A percentile compares a stretch with the other conserved stretches of the same genome.
These are phyloP conservation scores for Allium cepa DNA, from an alignment of 106 monocot species.

Conservation along the genomic window DNA sequence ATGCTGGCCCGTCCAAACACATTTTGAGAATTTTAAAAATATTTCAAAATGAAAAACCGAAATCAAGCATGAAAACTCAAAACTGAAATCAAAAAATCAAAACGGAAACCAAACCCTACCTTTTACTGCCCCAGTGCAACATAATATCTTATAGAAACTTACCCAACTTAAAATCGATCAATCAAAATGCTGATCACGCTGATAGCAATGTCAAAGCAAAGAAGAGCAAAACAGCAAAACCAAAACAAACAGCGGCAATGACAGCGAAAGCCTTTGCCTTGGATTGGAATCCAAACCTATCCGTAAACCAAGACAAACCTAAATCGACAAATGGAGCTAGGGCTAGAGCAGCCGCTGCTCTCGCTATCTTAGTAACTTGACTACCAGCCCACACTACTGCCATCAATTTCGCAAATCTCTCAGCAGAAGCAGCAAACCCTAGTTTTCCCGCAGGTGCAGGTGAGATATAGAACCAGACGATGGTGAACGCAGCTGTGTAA, in stretches of 20 bases:
- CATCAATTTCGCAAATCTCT: slow-evolving; percentile 85
- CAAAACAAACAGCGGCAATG: slow-evolving; percentile 65
- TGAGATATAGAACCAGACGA: too few relatives aligned
- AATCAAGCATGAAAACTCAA: too few relatives aligned
- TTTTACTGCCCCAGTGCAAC: too few relatives aligned
- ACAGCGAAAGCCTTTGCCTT: slow-evolving; percentile 77
- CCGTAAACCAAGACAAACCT: slow-evolving; percentile 85
- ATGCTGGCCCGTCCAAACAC: too few relatives aligned
- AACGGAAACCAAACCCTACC: too few relatives aligned
- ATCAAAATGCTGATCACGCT: slow-evolving; percentile 28
- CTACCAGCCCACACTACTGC: slow-evolving; percentile 98
- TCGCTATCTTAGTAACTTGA: slow-evolving; percentile 82
- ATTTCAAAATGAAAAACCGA: too few relatives aligned
- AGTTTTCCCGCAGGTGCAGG: too few relatives aligned
- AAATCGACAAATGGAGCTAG: slow-evolving; percentile 77
- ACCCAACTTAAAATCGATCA: too few relatives aligned
- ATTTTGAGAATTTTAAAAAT: too few relatives aligned
- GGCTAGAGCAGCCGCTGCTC: slow-evolving; percentile 84
- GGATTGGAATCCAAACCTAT: slow-evolving; percentile 70
- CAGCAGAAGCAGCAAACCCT: background rate
- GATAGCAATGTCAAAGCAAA: slow-evolving; percentile 70
- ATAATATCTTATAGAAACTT: too few relatives aligned
- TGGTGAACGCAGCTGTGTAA: too few relatives aligned
- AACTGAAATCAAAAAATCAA: too few relatives aligned
- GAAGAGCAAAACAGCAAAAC: slow-evolving; percentile 57